These are phyloP conservation scores for Acrasis kona DNA, from an alignment of 78 protist species.

Conservation along the genomic window DNA sequence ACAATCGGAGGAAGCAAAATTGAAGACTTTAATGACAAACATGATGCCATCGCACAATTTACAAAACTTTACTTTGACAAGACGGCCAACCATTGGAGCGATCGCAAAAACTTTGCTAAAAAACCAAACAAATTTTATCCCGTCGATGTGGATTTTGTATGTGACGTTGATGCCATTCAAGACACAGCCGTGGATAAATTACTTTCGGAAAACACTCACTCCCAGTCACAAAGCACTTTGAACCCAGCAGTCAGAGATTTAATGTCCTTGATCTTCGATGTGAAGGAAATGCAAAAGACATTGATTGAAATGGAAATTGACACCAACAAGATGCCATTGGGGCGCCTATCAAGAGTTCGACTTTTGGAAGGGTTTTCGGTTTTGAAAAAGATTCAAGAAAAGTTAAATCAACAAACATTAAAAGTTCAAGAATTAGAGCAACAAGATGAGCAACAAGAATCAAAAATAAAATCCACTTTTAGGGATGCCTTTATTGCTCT, in stretches of 20 bases:
- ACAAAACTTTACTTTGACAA: slow-evolving; percentile 3
- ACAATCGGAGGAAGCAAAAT: slow-evolving; percentile 1
- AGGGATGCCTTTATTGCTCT: slow-evolving; percentile 1
- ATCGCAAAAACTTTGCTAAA: background rate
- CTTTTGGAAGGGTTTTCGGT: slow-evolving; percentile 39
- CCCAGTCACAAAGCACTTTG: slow-evolving; percentile 21
- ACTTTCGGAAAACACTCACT: background rate
- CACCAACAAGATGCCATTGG: slow-evolving; percentile 63
- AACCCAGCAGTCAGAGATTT: slow-evolving; percentile 42
- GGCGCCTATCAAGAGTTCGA: slow-evolving; percentile 39
- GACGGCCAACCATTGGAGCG: slow-evolving; percentile 30
- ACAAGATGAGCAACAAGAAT: background rate
- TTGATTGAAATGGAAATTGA: slow-evolving; percentile 55
- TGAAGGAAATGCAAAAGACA: slow-evolving; percentile 47
- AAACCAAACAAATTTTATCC: slow-evolving; percentile 11
- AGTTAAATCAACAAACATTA: background rate
- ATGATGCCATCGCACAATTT: slow-evolving; percentile 11
- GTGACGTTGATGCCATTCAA: background rate
- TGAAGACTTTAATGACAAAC: background rate
- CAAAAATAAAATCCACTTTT: background rate
- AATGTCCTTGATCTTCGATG: slow-evolving; percentile 46
- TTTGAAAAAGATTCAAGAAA: slow-evolving; percentile 32
- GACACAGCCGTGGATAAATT: slow-evolving; percentile 1
- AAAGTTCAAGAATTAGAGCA: background rate
- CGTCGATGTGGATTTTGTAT: background rate